Conservation (phyloP, 2,329 filamentous ascomycete species). For the Pochonia chlamydosporia region DNA sequence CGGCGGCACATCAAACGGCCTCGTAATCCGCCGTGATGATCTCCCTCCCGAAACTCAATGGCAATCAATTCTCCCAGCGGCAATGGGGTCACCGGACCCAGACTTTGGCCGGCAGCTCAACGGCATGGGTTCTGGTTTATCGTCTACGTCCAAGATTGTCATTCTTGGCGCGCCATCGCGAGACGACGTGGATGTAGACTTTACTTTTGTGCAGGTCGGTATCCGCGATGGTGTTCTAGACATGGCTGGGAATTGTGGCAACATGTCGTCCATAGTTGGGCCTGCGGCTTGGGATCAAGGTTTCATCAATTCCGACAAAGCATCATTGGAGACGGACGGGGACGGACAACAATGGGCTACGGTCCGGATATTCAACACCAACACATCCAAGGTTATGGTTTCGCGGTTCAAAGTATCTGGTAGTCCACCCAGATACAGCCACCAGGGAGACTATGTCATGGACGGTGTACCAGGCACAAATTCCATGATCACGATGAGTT, state of each 20-base stretch:
- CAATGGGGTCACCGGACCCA: constrained; percentile 60
- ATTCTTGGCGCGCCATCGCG: constrained; percentile 50
- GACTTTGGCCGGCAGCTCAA: constrained; percentile 62
- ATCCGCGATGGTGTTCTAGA: constrained; percentile 57
- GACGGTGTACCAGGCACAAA: constrained; percentile 58
- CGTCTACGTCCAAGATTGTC: constrained; percentile 66
- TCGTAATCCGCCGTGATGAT: constrained; percentile 40
- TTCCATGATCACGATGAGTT: constrained; percentile 53
- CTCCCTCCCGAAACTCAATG: constrained; percentile 31
- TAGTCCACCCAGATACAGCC: constrained; percentile 20
- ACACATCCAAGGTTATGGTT: constrained; percentile 59
- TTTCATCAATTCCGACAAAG: constrained; percentile 11
- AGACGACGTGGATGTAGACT: constrained; percentile 54
- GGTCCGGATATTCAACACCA: constrained; percentile 64
- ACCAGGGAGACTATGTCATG: constrained; percentile 50
- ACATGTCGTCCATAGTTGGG: constrained; percentile 63
- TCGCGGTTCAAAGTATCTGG: constrained; percentile 48
- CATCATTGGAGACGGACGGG: constrained; percentile 12
- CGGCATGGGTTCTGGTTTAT: constrained; percentile 64
- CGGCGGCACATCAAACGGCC: constrained; percentile 63
- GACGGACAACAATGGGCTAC: constrained; percentile 30
- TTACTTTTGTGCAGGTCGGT: constrained; percentile 66
- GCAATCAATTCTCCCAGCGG: constrained; percentile 47
- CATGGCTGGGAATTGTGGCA: constrained; percentile 68
- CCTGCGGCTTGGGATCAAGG: constrained; percentile 36